Conservation (phyloP, 108 stramenopile genomes). For the Nannochloropsis oceanica region DNA sequence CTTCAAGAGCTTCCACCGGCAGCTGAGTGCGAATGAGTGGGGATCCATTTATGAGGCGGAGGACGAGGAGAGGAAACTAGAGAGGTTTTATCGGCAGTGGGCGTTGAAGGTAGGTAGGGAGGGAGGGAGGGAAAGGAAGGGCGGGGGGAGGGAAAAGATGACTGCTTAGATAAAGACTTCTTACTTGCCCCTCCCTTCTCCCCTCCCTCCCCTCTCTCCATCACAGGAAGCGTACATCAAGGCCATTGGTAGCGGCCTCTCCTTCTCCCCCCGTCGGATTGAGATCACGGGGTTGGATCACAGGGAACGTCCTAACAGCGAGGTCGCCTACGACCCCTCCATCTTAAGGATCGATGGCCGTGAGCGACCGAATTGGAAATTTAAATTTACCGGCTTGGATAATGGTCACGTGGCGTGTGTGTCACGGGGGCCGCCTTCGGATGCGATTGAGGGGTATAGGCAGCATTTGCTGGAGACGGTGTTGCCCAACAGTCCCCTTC, state of each 20-base stretch:
- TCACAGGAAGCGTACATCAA: constrained; percentile 39
- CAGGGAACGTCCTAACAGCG: background rate
- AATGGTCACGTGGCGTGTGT: constrained; percentile 18
- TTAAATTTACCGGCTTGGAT: constrained; percentile 3
- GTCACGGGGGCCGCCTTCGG: constrained; percentile 18
- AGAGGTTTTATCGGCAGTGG: background rate
- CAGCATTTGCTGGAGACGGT: background rate
- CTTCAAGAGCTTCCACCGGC: background rate
- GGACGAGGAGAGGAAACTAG: background rate
- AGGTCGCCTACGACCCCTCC: background rate
- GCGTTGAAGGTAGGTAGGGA: background rate
- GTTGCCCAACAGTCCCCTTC: background rate
- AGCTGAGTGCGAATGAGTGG: background rate
- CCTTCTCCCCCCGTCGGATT: constrained; percentile 16
- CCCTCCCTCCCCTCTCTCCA: background rate
- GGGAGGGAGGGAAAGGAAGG: background rate
- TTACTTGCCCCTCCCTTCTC: background rate
- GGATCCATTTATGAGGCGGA: background rate
- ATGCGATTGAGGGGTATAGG: background rate
- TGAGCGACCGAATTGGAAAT: constrained; percentile 4
- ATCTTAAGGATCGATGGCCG: background rate
- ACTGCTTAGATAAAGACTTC: background rate
- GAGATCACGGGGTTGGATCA: background rate
- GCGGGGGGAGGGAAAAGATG: too few relatives aligned
- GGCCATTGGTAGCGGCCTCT: constrained; percentile 30